Percentiles rank a stretch among this genome's conserved stretches.
Evolutionary conservation across 768 basidiomycete species (phyloP).

Genomic region (Collybia sp.): DNA sequence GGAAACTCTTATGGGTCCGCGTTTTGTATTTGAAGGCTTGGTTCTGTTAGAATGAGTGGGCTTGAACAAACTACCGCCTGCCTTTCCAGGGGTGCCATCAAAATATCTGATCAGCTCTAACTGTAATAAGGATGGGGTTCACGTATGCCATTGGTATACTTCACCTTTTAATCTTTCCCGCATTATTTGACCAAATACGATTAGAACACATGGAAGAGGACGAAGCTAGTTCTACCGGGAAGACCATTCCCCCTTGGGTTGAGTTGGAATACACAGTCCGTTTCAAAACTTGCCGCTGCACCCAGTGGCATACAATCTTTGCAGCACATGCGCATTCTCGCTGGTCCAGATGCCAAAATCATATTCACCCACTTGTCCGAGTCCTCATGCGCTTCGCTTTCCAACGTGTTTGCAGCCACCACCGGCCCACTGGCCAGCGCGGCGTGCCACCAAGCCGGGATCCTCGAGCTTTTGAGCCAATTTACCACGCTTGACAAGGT

Average conservation of each 20-base stretch:
- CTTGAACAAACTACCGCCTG: too few relatives aligned
- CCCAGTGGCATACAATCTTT: not conserved
- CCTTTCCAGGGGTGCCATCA: too few relatives aligned
- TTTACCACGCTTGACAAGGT: slow-evolving; percentile 52
- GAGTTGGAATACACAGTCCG: slow-evolving; percentile 83
- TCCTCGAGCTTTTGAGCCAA: slow-evolving; percentile 55
- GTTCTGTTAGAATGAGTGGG: too few relatives aligned
- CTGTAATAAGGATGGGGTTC: slow-evolving; percentile 29
- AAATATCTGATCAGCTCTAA: too few relatives aligned
- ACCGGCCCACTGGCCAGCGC: slow-evolving; percentile 26
- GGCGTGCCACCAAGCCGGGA: slow-evolving; percentile 43
- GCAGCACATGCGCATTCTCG: slow-evolving; percentile 82
- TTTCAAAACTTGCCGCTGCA: slow-evolving; percentile 6
- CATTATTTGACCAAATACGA: slow-evolving; percentile 7
- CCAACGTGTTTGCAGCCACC: slow-evolving; percentile 21
- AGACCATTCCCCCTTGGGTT: slow-evolving; percentile 84
- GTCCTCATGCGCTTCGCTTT: slow-evolving; percentile 57
- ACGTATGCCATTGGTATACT: slow-evolving; percentile 54
- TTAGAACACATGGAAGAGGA: slow-evolving; percentile 96
- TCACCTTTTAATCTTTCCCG: not conserved
- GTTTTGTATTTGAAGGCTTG: too few relatives aligned
- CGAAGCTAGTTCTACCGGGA: slow-evolving; percentile 50
- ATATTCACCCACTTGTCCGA: slow-evolving; percentile 85
- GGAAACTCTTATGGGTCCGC: too few relatives aligned
- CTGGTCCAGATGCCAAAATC: slow-evolving; percentile 59